phyloP scores from a whole-genome alignment of 2,329 filamentous ascomycete species.

The Thielaviopsis ethacetica region DNA sequence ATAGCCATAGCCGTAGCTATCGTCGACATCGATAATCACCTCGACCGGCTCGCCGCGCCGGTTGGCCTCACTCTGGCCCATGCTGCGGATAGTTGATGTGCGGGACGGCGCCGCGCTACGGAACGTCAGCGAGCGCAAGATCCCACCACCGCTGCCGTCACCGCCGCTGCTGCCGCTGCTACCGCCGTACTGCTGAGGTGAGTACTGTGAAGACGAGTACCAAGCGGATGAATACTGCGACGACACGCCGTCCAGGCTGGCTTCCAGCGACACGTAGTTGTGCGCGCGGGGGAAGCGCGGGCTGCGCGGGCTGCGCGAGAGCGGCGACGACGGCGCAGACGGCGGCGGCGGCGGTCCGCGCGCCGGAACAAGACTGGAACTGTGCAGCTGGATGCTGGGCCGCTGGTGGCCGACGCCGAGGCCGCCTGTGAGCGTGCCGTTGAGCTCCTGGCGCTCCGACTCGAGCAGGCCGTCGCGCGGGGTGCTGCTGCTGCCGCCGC shows the following conservation, averaged over 20 bases:
- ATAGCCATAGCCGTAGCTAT: background rate
- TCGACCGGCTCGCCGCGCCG: slow-evolving; percentile 42
- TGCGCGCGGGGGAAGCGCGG: slow-evolving; percentile 12
- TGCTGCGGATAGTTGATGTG: slow-evolving; percentile 27
- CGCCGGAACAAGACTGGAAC: slow-evolving; percentile 31
- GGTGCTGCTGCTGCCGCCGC: too few relatives aligned
- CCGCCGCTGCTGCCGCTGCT: too few relatives aligned
- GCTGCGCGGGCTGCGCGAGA: slow-evolving; percentile 5
- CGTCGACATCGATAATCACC: slow-evolving; percentile 38
- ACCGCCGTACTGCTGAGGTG: too few relatives aligned
- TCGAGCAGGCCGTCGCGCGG: too few relatives aligned
- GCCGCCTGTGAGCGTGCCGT: slow-evolving; percentile 33
- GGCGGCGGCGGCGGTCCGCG: slow-evolving; percentile 14
- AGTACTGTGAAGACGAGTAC: too few relatives aligned
- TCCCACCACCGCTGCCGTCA: slow-evolving; percentile 15
- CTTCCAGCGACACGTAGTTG: background rate
- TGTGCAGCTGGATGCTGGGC: slow-evolving; percentile 29
- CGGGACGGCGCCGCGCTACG: slow-evolving; percentile 16
- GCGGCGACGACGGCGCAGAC: background rate
- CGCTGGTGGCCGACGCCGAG: slow-evolving; percentile 34
- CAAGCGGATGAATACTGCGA: background rate
- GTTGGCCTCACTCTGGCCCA: slow-evolving; percentile 43
- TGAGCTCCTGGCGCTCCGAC: background rate
- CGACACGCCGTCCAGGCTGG: background rate
- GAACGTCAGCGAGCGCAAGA: slow-evolving; percentile 26